Evolutionary conservation across 2,329 filamentous ascomycete species (phyloP), one percentile per base, ranked within the genome.

Genomic region (Celoporthe dispersa): DNA sequence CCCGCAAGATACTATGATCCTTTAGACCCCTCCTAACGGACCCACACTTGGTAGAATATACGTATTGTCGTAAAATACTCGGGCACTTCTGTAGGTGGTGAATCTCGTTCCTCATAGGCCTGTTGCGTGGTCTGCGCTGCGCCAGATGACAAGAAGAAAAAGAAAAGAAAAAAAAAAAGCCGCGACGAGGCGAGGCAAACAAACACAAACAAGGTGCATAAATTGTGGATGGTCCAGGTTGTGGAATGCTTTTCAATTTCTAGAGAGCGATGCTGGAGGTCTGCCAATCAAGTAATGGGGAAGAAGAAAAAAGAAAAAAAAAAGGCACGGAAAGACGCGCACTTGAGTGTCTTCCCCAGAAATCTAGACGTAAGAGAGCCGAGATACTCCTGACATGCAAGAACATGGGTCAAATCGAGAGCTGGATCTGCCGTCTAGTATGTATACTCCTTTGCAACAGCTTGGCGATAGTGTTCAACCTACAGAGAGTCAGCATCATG

Each of bases 381-480:
- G 14, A 25, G 22, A 25, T 25, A 39, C 35, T 41, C 60, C 33
- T 63, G 14, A 41, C 35, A 63, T 39, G 35, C 60, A 63, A 28
- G 35, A 63, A 19, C 12, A 19, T 55, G 28, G 14, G 16, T 57
- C 25, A 19, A 57, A 16, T 31, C 11, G 12, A 57, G 16, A 4
- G 28, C 22, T 64, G 2, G 7, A 64, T 22, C 8, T 9, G 19
- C 19, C 16, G 44, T 51, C 64, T 77, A 84, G 22, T 74, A 71
- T 22, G 86, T 88, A 77, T 89, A 90, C 74, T 90, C 83, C 81
- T 90, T 79, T 90, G 87, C 71, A 90, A 78, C 66, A 87, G 74
- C 82, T 89, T 90, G 75, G 88, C 88, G 71, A 90, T 90, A 11
- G 88, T 90, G 80, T 89, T 90, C 66, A 90, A 80, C 77, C 85